Evolutionary conservation across 306 rosid genomes (phyloP).

Genomic region (Gleditsia sinensis): DNA sequence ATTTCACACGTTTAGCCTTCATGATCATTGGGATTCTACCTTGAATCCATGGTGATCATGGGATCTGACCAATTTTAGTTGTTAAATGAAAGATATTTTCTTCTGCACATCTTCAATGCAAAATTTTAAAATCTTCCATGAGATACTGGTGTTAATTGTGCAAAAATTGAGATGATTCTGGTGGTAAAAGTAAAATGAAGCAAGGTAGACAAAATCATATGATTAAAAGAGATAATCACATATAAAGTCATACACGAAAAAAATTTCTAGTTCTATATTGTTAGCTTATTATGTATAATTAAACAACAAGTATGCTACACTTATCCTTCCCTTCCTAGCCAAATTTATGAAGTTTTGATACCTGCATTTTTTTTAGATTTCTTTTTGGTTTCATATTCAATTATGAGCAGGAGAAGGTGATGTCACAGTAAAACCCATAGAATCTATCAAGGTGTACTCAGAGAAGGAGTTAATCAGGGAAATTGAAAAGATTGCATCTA

Average conservation of each 20-base stretch:
- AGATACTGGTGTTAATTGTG: neutral
- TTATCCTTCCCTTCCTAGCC: neutral
- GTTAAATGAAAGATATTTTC: neutral
- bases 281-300: slow-evolving; percentile 5
- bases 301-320: slow-evolving; percentile 16
- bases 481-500: slow-evolving; percentile 85
- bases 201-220: slow-evolving; percentile 20
- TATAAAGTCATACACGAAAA: slow-evolving; percentile 3
- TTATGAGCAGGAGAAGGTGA: slow-evolving; percentile 73
- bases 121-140: neutral
- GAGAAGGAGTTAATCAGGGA: slow-evolving; percentile 95
- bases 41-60: slow-evolving; percentile 13
- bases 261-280: neutral
- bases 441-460: slow-evolving; percentile 86
- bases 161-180: slow-evolving; percentile 11
- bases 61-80: slow-evolving; percentile 23
- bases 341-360: slow-evolving; percentile 20
- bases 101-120: neutral
- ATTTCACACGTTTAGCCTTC: neutral
- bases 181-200: slow-evolving; percentile 16
- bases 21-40: slow-evolving; percentile 10
- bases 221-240: slow-evolving; percentile 12
- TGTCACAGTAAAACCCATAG: slow-evolving; percentile 61
- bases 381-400: slow-evolving; percentile 32
- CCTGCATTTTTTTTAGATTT: slow-evolving; percentile 22